Percentiles rank a stretch among this genome's conserved stretches.
These are phyloP conservation scores for Penicillium manginii DNA, from an alignment of 495 filamentous ascomycete genomes.

Conservation along the genomic window DNA sequence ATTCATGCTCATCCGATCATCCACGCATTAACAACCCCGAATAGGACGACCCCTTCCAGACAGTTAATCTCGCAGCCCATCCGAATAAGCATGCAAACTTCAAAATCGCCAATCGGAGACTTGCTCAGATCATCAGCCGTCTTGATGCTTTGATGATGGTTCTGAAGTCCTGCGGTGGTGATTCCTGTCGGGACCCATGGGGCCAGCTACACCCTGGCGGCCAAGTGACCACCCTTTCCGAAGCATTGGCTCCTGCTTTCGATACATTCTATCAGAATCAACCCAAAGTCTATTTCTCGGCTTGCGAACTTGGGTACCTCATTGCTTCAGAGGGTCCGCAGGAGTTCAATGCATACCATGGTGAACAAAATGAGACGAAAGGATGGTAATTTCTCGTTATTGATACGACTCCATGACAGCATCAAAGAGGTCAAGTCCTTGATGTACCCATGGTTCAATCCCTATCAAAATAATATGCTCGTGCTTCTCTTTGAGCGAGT, in stretches of 20 bases:
- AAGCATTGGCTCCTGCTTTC: slow-evolving; percentile 50
- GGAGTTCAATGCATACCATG: slow-evolving; percentile 30
- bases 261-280: slow-evolving; percentile 62
- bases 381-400: slow-evolving; percentile 17
- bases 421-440: neutral
- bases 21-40: neutral
- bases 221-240: slow-evolving; percentile 35
- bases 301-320: slow-evolving; percentile 65
- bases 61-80: slow-evolving; percentile 50
- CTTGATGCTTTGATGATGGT: slow-evolving; percentile 63
- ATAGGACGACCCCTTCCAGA: slow-evolving; percentile 59
- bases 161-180: slow-evolving; percentile 60
- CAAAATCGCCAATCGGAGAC: slow-evolving; percentile 26
- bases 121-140: slow-evolving; percentile 49
- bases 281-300: slow-evolving; percentile 55
- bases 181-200: slow-evolving; percentile 59
- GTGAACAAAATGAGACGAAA: slow-evolving; percentile 15
- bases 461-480: too few relatives aligned
- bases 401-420: neutral
- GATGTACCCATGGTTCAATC: neutral
- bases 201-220: slow-evolving; percentile 55
- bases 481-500: too few relatives aligned
- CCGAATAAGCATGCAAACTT: slow-evolving; percentile 21
- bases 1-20: neutral
- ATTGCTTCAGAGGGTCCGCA: slow-evolving; percentile 62